Percentiles rank a stretch among this genome's conserved stretches.
Conservation (phyloP, 108 stramenopile genomes). For the Cyclotella baltica region DNA sequence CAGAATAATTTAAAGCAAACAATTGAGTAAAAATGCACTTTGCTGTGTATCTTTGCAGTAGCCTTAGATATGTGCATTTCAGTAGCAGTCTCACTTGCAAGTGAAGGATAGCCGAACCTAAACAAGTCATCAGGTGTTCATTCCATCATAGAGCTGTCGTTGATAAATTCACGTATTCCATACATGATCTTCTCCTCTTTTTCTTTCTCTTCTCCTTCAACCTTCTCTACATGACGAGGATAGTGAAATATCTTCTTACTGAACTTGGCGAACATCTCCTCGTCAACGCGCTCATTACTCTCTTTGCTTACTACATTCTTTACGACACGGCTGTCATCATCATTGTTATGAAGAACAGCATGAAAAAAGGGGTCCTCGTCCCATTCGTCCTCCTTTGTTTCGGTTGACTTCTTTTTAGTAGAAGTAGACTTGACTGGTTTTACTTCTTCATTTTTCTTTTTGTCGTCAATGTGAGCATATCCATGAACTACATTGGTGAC, state of each 20-base stretch:
- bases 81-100: neutral
- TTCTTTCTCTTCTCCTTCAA: slow-evolving; percentile 2
- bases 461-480: slow-evolving; percentile 22
- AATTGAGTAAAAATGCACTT: slow-evolving; percentile 3
- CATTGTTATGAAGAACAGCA: slow-evolving; percentile 30
- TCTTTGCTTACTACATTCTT: slow-evolving; percentile 6
- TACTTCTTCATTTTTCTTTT: slow-evolving; percentile 10
- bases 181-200: slow-evolving; percentile 18
- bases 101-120: neutral
- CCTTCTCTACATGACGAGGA: no score
- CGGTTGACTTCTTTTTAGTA: neutral
- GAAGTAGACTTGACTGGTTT: slow-evolving; percentile 13
- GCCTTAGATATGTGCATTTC: neutral
- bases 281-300: slow-evolving; percentile 18
- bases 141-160: slow-evolving; percentile 22
- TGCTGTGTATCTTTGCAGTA: neutral
- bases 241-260: slow-evolving; percentile 21
- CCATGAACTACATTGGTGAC: slow-evolving; percentile 29
- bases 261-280: slow-evolving; percentile 32
- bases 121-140: neutral
- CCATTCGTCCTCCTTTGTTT: slow-evolving; percentile 15
- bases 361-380: slow-evolving; percentile 34
- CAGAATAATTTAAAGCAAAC: no score
- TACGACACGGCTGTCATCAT: slow-evolving; percentile 21
- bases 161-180: slow-evolving; percentile 25